Evolutionary conservation across 73 alveolate genomes (phyloP).

Genomic region (Tetrahymena elliotti): DNA sequence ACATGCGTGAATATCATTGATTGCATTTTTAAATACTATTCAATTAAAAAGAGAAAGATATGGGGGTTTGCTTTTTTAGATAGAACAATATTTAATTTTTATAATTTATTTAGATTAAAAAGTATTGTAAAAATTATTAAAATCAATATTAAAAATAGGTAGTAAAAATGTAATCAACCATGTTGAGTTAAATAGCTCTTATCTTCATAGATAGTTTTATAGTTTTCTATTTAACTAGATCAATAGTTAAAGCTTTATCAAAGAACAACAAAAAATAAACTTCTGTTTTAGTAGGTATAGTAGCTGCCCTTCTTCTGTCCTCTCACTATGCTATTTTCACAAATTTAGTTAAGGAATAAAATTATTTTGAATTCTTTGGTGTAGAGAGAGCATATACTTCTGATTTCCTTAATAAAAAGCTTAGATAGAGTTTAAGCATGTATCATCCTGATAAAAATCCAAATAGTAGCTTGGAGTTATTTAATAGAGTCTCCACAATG

Average conservation of each 20-base stretch:
- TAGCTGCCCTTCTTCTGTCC: neutral
- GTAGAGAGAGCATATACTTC: neutral
- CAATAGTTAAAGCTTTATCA: neutral
- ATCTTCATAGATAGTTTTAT: neutral
- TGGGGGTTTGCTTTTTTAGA: neutral
- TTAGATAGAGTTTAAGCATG: neutral
- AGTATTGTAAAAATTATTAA: neutral
- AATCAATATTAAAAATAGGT: neutral
- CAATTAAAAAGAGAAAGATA: neutral
- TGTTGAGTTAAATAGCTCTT: neutral
- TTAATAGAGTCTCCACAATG: neutral
- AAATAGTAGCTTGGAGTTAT: neutral
- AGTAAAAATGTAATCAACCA: neutral
- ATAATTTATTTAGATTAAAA: neutral
- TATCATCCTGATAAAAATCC: neutral
- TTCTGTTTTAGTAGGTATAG: neutral
- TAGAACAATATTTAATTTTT: too few species aligned
- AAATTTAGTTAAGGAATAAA: neutral
- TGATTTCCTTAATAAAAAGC: neutral
- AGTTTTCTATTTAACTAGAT: neutral
- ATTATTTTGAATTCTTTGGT: neutral
- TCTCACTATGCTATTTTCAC: neutral
- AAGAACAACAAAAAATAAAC: neutral
- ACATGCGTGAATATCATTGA: neutral
- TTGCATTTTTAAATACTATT: neutral